Evolutionary conservation across 106 monocot genomes (phyloP).

Genomic region (Platanthera zijinensis): DNA sequence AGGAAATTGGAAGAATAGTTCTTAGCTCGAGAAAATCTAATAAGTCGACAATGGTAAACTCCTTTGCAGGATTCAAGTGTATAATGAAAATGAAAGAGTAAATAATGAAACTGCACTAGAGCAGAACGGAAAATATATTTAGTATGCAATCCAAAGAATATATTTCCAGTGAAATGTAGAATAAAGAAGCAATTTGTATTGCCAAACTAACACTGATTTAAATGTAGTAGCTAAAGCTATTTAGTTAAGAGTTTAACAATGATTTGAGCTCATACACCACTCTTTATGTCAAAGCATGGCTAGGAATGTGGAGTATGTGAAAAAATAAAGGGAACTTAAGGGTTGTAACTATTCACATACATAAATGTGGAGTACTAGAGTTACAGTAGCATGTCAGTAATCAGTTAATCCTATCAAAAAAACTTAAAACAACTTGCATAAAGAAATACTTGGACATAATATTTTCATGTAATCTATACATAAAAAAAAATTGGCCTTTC

Average conservation of each 20-base stretch:
- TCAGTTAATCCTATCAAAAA: neutral
- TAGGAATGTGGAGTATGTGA: neutral
- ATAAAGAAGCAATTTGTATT: neutral
- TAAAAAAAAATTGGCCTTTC: neutral
- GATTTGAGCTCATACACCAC: neutral
- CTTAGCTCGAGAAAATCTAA: neutral
- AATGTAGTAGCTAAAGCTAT: neutral
- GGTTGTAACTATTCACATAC: neutral
- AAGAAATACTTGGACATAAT: neutral
- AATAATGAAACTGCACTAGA: neutral
- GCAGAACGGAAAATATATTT: neutral
- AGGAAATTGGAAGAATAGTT: too few species aligned
- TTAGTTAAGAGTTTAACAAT: neutral
- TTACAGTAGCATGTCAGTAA: neutral
- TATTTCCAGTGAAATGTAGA: neutral
- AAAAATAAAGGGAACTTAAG: neutral
- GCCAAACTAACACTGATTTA: neutral
- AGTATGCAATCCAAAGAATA: neutral
- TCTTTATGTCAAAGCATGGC: neutral
- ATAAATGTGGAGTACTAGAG: neutral
- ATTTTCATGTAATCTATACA: neutral
- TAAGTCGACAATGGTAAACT: neutral
- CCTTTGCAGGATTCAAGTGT: neutral
- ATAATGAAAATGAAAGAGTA: neutral
- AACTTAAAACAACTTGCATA: neutral